A percentile compares a stretch with the other conserved stretches of the same genome.
phyloP scores from a whole-genome alignment of 805 yeast genomes.

The Debaryomyces tyrocola region DNA sequence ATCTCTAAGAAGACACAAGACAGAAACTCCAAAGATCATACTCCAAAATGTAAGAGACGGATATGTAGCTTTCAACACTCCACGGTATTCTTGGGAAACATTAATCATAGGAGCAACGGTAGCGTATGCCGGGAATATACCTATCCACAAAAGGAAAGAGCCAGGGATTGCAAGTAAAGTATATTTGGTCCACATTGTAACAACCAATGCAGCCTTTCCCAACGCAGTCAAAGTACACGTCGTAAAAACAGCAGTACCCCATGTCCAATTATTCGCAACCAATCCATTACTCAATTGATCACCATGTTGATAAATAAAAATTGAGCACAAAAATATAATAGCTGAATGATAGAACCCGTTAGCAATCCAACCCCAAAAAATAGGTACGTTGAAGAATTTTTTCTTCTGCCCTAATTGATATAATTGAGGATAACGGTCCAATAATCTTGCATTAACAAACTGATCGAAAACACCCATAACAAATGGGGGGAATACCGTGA shows the following conservation, averaged over 20 bases:
- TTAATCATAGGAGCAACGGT: slow-evolving; percentile 78
- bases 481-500: slow-evolving; percentile 94
- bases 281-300: slow-evolving; percentile 65
- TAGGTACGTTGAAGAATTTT: slow-evolving; percentile 82
- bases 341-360: slow-evolving; percentile 96
- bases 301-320: slow-evolving; percentile 67
- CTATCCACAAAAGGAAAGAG: slow-evolving; percentile 79
- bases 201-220: slow-evolving; percentile 92
- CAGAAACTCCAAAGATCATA: slow-evolving; percentile 69
- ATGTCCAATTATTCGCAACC: slow-evolving; percentile 85
- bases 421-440: slow-evolving; percentile 89
- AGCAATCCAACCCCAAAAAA: slow-evolving; percentile 96
- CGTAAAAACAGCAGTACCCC: slow-evolving; percentile 91
- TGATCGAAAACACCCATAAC: slow-evolving; percentile 97
- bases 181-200: slow-evolving; percentile 93
- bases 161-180: slow-evolving; percentile 94
- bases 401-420: slow-evolving; percentile 89
- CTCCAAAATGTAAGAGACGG: slow-evolving; percentile 85
- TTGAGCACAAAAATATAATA: slow-evolving; percentile 71
- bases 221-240: slow-evolving; percentile 84
- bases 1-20: slow-evolving; percentile 80
- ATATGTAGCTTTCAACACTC: slow-evolving; percentile 74
- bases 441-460: slow-evolving; percentile 83
- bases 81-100: slow-evolving; percentile 82
- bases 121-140: slow-evolving; percentile 84